These are phyloP conservation scores for Pichia sp. DNA, from an alignment of 1,139 yeast genomes.

Conservation along the genomic window DNA sequence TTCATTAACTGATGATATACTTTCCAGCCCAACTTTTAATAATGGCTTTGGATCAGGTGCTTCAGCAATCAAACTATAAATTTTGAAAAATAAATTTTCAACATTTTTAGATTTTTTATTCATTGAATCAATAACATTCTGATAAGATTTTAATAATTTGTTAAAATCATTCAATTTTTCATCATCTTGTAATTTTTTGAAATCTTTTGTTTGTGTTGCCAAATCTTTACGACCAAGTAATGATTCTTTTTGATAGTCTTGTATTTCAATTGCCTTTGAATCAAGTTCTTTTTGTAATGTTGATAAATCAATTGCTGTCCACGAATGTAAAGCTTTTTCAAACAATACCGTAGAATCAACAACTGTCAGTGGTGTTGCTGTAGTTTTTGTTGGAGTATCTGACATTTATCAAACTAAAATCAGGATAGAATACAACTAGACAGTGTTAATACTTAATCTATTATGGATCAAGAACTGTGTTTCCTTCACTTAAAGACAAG, in stretches of 20 bases:
- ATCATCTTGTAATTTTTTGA: slow-evolving; percentile 61
- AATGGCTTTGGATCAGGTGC: slow-evolving; percentile 92
- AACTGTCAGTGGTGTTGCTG: background rate
- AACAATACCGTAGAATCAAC: slow-evolving; percentile 26
- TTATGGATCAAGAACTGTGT: too few species aligned
- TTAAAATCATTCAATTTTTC: slow-evolving; percentile 64
- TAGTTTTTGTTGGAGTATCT: background rate
- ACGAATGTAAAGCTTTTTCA: slow-evolving; percentile 62
- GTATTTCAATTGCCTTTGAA: slow-evolving; percentile 65
- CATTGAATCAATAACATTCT: slow-evolving; percentile 76
- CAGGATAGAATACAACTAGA: too few species aligned
- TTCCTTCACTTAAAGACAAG: too few species aligned
- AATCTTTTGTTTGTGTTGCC: slow-evolving; percentile 77
- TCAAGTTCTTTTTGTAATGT: slow-evolving; percentile 66
- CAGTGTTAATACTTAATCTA: too few species aligned
- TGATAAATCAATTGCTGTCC: slow-evolving; percentile 72
- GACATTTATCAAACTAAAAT: background rate
- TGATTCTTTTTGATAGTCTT: slow-evolving; percentile 62
- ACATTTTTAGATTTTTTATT: slow-evolving; percentile 72
- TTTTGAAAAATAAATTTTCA: slow-evolving; percentile 65
- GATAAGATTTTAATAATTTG: slow-evolving; percentile 69
- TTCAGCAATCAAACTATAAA: slow-evolving; percentile 73
- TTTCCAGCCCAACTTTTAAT: slow-evolving; percentile 63
- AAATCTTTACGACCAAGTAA: slow-evolving; percentile 65
- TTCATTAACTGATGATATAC: slow-evolving; percentile 46